A percentile compares a stretch with the other conserved stretches of the same genome.
Evolutionary conservation across 441 rosid species (phyloP).

Genomic region (Gossypium gossypioides): DNA sequence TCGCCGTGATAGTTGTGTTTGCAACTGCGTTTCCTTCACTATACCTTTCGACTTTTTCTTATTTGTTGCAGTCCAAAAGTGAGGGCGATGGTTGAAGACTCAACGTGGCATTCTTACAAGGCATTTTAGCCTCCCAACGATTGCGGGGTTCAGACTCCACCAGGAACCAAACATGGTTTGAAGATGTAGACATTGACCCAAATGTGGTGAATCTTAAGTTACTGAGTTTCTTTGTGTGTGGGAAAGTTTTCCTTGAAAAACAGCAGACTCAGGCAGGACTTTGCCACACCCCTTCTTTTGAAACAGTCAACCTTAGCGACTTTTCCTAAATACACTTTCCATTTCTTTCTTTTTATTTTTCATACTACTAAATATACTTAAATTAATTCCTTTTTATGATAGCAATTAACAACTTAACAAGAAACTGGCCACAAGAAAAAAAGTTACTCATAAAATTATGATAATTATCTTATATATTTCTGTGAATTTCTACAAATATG

Average conservation of each 20-base stretch:
- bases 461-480: too few relatives aligned
- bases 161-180: not conserved
- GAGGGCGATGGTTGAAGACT: not conserved
- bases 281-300: not conserved
- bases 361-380: too few relatives aligned
- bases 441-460: too few relatives aligned
- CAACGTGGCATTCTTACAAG: not conserved
- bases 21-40: not conserved
- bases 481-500: too few relatives aligned
- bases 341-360: too few relatives aligned
- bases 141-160: constrained; percentile 3
- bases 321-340: too few relatives aligned
- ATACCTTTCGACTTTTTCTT: not conserved
- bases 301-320: not conserved
- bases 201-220: not conserved
- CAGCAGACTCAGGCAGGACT: too few relatives aligned
- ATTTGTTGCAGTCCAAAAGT: not conserved
- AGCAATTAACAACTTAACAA: too few relatives aligned
- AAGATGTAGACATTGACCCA: not conserved
- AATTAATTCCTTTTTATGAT: too few relatives aligned
- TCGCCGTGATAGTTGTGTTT: not conserved
- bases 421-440: too few relatives aligned
- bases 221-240: too few relatives aligned
- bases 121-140: not conserved
- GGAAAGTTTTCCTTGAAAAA: too few relatives aligned